phyloP scores from a whole-genome alignment of 2,329 filamentous ascomycete genomes.

The Trichoderma guizhouense region DNA sequence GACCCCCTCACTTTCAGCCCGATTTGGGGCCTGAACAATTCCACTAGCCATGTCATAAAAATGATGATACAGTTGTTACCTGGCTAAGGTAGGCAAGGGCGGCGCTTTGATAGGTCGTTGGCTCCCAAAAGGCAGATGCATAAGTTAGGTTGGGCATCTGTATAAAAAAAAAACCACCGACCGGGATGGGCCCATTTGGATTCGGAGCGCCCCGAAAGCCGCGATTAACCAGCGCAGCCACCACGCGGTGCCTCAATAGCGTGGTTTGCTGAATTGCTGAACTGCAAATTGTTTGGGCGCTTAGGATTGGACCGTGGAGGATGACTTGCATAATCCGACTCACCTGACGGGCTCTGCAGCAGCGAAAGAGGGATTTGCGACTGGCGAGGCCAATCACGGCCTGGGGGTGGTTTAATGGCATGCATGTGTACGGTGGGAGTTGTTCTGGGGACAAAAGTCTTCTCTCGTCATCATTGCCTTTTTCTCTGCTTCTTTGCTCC shows the following conservation, averaged over 20 bases:
- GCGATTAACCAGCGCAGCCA: slow-evolving; percentile 12
- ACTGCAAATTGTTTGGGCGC: background rate
- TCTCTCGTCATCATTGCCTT: background rate
- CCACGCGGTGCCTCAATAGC: background rate
- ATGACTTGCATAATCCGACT: slow-evolving; percentile 11
- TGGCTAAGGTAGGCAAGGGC: background rate
- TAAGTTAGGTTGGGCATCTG: slow-evolving; percentile 7
- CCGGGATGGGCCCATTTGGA: background rate
- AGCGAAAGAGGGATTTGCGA: background rate
- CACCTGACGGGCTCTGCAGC: slow-evolving; percentile 2
- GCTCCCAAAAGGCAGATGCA: background rate
- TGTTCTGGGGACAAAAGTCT: background rate
- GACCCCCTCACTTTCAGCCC: background rate
- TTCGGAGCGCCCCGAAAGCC: slow-evolving; percentile 15
- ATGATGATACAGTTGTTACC: background rate
- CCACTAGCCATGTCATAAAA: background rate
- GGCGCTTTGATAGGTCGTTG: background rate
- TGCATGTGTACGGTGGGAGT: background rate
- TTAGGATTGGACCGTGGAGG: background rate
- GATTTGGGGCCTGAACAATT: background rate
- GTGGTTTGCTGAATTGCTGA: background rate
- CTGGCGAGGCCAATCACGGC: background rate
- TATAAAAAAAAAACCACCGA: background rate
- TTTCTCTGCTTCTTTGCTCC: background rate
- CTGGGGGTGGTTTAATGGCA: background rate